A percentile compares a stretch with the other conserved stretches of the same genome.
Conservation (phyloP, 106 monocot genomes). For the Allium sativum region DNA sequence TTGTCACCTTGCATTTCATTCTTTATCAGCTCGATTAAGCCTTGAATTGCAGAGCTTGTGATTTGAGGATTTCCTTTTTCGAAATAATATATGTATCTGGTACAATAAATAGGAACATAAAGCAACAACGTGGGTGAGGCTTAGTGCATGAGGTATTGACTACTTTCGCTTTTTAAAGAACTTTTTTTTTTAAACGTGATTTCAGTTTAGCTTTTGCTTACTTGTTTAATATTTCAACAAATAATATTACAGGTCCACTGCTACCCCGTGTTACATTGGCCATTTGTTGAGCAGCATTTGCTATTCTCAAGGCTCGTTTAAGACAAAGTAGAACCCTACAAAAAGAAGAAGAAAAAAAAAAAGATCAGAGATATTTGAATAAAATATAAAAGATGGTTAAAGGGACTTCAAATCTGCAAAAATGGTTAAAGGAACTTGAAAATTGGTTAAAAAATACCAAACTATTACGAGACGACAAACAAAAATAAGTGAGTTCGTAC, state of each 20-base stretch:
- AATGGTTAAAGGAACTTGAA: too few species aligned
- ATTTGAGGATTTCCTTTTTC: slow-evolving; percentile 96
- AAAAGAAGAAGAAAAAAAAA: neutral
- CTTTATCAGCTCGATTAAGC: slow-evolving; percentile 67
- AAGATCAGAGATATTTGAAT: too few species aligned
- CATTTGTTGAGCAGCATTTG: slow-evolving; percentile 92
- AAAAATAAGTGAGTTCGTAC: too few species aligned
- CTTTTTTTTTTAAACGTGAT: neutral
- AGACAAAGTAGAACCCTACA: slow-evolving; percentile 83
- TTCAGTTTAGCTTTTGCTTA: slow-evolving; percentile 9
- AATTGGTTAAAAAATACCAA: too few species aligned
- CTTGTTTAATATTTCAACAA: slow-evolving; percentile 92
- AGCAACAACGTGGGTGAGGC: neutral
- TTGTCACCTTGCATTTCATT: slow-evolving; percentile 84
- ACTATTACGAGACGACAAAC: too few species aligned
- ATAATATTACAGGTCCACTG: slow-evolving; percentile 47
- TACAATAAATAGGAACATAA: neutral
- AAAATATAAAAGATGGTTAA: too few species aligned
- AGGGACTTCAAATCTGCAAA: too few species aligned
- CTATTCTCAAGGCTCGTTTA: slow-evolving; percentile 83
- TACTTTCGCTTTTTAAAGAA: too few species aligned
- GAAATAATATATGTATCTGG: slow-evolving; percentile 90
- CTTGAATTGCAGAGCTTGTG: slow-evolving; percentile 64
- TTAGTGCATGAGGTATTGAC: too few species aligned
- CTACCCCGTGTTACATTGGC: slow-evolving; percentile 58